A percentile compares a stretch with the other conserved stretches of the same genome.
phyloP scores from a whole-genome alignment of 345 rosid species.

The Brassica incana region DNA sequence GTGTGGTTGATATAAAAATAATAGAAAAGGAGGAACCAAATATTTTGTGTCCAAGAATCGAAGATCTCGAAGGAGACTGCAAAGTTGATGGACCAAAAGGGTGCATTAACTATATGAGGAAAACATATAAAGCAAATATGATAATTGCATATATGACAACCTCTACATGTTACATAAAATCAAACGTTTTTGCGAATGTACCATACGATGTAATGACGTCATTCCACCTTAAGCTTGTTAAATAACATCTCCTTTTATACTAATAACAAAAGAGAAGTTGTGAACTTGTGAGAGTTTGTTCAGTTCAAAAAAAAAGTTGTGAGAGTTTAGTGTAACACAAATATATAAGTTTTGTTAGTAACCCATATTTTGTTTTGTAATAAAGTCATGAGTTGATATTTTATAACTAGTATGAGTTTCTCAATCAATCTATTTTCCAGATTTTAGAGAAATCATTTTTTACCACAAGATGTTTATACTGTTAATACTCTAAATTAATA shows the following conservation, averaged over 20 bases:
- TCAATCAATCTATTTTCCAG: not conserved
- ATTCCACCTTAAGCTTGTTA: not conserved
- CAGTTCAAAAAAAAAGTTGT: not conserved
- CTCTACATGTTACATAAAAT: not conserved
- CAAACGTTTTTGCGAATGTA: conserved; percentile 2
- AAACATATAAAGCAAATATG: not conserved
- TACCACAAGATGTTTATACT: not conserved
- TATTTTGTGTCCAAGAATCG: conserved; percentile 3
- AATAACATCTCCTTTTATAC: not conserved
- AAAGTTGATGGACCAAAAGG: not conserved
- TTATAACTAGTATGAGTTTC: not conserved
- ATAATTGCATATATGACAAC: not conserved
- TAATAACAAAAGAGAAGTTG: not conserved
- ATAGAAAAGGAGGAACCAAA: conserved; percentile 1
- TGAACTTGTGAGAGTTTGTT: not conserved
- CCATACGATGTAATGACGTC: not conserved
- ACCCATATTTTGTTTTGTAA: not conserved
- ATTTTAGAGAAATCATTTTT: not conserved
- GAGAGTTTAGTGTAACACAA: not conserved
- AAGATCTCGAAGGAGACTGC: conserved; percentile 19
- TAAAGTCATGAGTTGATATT: not conserved
- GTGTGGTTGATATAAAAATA: not conserved
- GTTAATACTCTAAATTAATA: too few relatives aligned
- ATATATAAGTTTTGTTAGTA: not conserved
- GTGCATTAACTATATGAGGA: conserved; percentile 9